Conservation (phyloP, 1,284 basidiomycete genomes). For the Athelia psychrophila region DNA sequence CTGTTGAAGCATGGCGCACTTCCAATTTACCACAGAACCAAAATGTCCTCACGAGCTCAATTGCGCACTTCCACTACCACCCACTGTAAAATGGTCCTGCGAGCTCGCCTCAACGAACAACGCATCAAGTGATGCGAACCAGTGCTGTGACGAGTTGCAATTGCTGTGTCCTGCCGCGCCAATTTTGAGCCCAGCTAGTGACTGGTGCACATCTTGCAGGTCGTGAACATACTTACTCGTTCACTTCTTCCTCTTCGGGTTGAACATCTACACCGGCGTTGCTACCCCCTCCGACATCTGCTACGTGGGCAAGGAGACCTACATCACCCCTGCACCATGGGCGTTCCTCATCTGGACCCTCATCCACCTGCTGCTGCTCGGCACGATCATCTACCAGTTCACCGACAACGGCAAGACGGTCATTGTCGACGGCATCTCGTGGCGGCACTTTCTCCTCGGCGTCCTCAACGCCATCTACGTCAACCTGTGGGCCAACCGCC, state of each 20-base stretch:
- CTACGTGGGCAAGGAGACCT: constrained; percentile 75
- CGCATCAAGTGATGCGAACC: too few relatives aligned
- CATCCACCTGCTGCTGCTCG: constrained; percentile 85
- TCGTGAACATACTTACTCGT: constrained; percentile 28
- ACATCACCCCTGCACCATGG: constrained; percentile 88
- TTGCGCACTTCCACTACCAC: too few relatives aligned
- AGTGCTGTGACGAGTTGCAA: too few relatives aligned
- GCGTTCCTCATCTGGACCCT: constrained; percentile 84
- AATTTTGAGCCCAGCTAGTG: too few relatives aligned
- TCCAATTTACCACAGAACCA: too few relatives aligned
- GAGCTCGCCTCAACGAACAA: too few relatives aligned
- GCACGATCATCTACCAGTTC: constrained; percentile 90
- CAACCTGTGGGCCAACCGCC: constrained; percentile 68
- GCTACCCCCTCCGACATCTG: constrained; percentile 71
- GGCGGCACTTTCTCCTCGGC: constrained; percentile 86
- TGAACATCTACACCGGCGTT: constrained; percentile 84
- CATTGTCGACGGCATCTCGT: constrained; percentile 83
- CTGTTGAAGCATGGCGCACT: too few relatives aligned
- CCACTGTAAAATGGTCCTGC: too few relatives aligned
- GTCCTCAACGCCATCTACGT: constrained; percentile 86
- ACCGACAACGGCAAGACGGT: constrained; percentile 74
- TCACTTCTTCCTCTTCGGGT: constrained; percentile 82
- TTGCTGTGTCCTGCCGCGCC: too few relatives aligned
- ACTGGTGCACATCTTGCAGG: not conserved
- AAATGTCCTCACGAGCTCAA: too few relatives aligned